Conservation (phyloP, 2,329 filamentous ascomycete genomes). For the Boeremia lycopersici region DNA sequence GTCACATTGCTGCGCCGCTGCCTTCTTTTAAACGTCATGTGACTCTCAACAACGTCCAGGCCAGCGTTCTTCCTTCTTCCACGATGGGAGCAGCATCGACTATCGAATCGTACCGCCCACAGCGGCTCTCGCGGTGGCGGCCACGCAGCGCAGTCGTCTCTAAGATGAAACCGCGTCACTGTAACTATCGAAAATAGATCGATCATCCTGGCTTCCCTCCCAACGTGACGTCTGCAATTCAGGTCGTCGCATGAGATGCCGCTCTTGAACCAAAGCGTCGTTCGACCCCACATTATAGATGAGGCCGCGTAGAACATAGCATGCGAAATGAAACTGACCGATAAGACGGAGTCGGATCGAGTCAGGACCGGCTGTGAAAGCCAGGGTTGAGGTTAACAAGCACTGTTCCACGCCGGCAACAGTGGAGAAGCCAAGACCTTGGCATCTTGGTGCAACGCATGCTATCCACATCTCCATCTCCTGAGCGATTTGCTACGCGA, state of each 20-base stretch:
- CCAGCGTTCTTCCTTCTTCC: not conserved
- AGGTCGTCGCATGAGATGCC: constrained; percentile 1
- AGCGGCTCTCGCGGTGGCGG: not conserved
- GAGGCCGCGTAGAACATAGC: constrained; percentile 14
- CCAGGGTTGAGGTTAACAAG: not conserved
- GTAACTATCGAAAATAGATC: not conserved
- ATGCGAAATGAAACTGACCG: constrained; percentile 5
- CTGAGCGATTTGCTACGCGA: constrained; percentile 11
- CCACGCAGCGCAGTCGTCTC: not conserved
- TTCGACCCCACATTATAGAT: constrained; percentile 12
- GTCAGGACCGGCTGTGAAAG: not conserved
- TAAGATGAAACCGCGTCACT: constrained; percentile 7
- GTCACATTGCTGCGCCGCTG: not conserved
- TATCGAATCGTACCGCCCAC: not conserved
- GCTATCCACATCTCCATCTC: constrained; percentile 10
- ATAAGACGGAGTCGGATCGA: not conserved
- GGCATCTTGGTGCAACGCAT: constrained; percentile 3
- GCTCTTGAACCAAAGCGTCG: not conserved
- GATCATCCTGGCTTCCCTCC: not conserved
- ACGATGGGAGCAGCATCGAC: not conserved
- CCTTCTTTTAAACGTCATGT: not conserved
- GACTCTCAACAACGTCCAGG: not conserved
- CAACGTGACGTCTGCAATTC: not conserved
- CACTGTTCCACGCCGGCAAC: not conserved
- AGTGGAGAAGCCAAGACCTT: constrained; percentile 11